Conservation (phyloP, 2,329 filamentous ascomycete species). For the Coleophoma eucalyptorum region DNA sequence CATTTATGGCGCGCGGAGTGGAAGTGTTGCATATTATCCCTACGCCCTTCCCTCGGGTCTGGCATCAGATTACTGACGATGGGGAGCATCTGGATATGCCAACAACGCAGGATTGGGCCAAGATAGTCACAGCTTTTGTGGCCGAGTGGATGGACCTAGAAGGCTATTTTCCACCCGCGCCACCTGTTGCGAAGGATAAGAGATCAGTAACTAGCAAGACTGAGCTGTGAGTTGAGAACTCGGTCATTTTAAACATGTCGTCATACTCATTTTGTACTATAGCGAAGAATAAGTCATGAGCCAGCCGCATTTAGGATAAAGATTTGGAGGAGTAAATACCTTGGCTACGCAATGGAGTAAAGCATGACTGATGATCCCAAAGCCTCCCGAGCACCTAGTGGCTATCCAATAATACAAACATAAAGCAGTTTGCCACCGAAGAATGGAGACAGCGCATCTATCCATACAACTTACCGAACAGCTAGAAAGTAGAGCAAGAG, state of each 20-base stretch:
- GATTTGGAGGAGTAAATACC: neutral
- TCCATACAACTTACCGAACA: no score
- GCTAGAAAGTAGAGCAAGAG: neutral
- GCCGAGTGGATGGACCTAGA: slow-evolving; percentile 87
- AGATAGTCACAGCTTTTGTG: slow-evolving; percentile 77
- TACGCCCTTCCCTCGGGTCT: slow-evolving; percentile 74
- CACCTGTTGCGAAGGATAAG: slow-evolving; percentile 9
- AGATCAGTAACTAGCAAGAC: slow-evolving; percentile 14
- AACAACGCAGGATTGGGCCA: slow-evolving; percentile 84
- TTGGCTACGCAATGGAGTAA: no score
- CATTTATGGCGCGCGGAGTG: slow-evolving; percentile 83
- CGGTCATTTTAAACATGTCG: slow-evolving; percentile 5
- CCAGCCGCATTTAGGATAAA: neutral
- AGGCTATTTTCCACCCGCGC: slow-evolving; percentile 20
- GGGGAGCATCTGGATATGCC: slow-evolving; percentile 77
- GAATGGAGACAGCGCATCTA: neutral
- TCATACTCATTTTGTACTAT: slow-evolving; percentile 12
- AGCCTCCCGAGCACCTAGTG: no score
- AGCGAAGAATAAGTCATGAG: neutral
- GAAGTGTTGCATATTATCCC: slow-evolving; percentile 89
- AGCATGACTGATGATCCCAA: no score
- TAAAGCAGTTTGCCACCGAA: neutral
- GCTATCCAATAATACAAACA: neutral
- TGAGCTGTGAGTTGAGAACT: slow-evolving; percentile 27
- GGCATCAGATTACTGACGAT: slow-evolving; percentile 84